phyloP scores from a whole-genome alignment of 2,329 filamentous ascomycete genomes.

The Ophiostoma sp. region DNA sequence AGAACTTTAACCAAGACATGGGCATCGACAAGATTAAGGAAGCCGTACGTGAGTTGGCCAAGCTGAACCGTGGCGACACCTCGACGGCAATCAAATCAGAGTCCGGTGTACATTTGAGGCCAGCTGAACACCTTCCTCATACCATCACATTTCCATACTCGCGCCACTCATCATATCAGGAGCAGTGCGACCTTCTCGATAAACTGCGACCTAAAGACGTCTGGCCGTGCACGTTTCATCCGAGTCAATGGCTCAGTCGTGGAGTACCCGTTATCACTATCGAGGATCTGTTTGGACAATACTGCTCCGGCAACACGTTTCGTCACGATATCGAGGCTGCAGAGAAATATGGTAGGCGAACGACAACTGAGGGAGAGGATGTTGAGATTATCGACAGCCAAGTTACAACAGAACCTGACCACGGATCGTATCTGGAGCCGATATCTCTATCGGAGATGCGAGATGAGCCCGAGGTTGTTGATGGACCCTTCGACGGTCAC shows the following conservation, averaged over 20 bases:
- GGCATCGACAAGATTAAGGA: neutral
- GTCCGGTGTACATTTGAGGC: no score
- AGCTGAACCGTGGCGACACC: neutral
- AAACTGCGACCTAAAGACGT: conserved; percentile 73
- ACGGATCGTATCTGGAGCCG: neutral
- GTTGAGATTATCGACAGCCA: conserved; percentile 21
- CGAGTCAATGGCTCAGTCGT: conserved; percentile 60
- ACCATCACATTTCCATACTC: conserved; percentile 75
- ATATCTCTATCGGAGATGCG: neutral
- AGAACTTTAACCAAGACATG: neutral
- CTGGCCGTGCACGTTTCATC: conserved; percentile 76
- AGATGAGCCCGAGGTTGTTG: neutral
- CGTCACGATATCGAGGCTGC: conserved; percentile 55
- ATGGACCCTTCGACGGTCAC: no score
- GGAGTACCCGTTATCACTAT: conserved; percentile 56
- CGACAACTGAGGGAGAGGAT: neutral
- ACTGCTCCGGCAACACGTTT: conserved; percentile 64
- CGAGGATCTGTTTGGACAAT: conserved; percentile 65
- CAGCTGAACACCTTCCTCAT: conserved; percentile 33
- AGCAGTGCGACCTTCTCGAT: conserved; percentile 70
- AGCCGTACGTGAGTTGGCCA: neutral
- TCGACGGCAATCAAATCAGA: no score
- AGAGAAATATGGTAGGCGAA: neutral
- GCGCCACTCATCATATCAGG: conserved; percentile 81
- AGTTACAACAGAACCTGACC: neutral